phyloP scores from a whole-genome alignment of 768 basidiomycete genomes.

The Psilocybe cubensis region DNA sequence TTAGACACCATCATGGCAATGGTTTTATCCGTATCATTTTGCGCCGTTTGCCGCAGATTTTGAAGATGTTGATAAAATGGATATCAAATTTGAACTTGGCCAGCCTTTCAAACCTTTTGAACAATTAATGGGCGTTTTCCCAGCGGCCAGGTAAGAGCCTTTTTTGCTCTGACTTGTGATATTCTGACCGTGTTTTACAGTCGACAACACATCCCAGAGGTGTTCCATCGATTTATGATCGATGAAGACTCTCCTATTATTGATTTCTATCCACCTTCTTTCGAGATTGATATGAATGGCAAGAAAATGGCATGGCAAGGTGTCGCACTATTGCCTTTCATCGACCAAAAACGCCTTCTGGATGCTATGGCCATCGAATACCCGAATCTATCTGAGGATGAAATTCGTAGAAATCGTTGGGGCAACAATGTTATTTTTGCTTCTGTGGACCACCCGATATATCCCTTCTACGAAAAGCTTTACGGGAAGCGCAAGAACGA shows the following conservation, averaged over 20 bases:
- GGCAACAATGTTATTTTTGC: slow-evolving; percentile 86
- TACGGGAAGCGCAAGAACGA: slow-evolving; percentile 88
- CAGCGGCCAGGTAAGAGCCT: slow-evolving; percentile 81
- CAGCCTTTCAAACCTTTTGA: slow-evolving; percentile 96
- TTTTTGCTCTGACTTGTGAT: neutral
- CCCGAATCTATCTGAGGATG: slow-evolving; percentile 75
- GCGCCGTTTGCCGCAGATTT: slow-evolving; percentile 98
- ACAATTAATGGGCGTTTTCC: slow-evolving; percentile 98
- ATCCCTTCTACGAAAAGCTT: slow-evolving; percentile 84
- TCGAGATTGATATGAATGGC: slow-evolving; percentile 99
- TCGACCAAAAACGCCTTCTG: slow-evolving; percentile 82
- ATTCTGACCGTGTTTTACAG: slow-evolving; percentile 41
- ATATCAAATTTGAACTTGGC: slow-evolving; percentile 79
- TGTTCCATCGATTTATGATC: slow-evolving; percentile 88
- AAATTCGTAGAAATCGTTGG: slow-evolving; percentile 82
- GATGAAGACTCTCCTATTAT: slow-evolving; percentile 89
- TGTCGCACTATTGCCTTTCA: slow-evolving; percentile 95
- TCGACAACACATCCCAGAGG: slow-evolving; percentile 83
- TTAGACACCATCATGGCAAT: slow-evolving; percentile 94
- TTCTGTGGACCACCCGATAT: slow-evolving; percentile 82
- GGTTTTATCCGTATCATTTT: slow-evolving; percentile 99
- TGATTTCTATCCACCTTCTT: slow-evolving; percentile 92
- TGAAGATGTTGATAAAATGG: slow-evolving; percentile 72
- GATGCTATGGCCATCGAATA: slow-evolving; percentile 79
- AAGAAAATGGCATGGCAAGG: slow-evolving; percentile 99